phyloP scores from a whole-genome alignment of 116 monocot species.

The Dioscorea cayenensis region DNA sequence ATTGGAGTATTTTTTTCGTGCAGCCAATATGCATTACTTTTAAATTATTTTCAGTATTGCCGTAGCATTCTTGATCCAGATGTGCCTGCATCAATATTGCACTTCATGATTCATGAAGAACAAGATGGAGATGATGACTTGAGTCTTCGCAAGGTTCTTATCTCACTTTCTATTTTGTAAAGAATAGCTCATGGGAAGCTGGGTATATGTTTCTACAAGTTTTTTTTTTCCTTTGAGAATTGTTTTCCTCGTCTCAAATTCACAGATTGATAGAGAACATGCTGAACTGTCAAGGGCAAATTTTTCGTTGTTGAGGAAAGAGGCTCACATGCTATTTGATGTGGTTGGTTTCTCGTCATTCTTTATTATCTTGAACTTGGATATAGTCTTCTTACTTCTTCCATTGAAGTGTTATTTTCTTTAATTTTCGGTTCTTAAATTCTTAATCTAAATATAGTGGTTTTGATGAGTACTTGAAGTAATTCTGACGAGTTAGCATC shows the following conservation, averaged over 20 bases:
- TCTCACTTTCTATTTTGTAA: background rate
- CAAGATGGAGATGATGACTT: constrained; percentile 72
- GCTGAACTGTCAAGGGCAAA: constrained; percentile 67
- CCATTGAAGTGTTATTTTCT: no score
- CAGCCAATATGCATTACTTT: constrained; percentile 87
- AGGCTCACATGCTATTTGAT: constrained; percentile 67
- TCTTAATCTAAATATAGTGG: no score
- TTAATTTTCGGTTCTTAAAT: no score
- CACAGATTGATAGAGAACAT: constrained; percentile 81
- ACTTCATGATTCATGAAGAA: constrained; percentile 69
- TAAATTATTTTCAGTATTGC: constrained; percentile 92
- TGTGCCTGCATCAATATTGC: constrained; percentile 69
- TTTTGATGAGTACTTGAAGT: no score
- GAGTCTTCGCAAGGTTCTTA: constrained; percentile 72
- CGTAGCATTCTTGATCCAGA: constrained; percentile 81
- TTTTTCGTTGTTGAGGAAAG: constrained; percentile 82
- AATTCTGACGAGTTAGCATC: no score
- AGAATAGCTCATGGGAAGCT: background rate
- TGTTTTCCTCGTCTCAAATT: background rate
- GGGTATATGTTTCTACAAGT: background rate
- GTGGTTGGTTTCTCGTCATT: constrained; percentile 34
- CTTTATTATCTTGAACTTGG: background rate
- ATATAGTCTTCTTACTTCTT: no score
- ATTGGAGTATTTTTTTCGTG: constrained; percentile 6
- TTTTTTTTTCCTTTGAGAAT: background rate